Conservation (phyloP, 129 eudicot genomes). For the Centrapalus pauciflorus region DNA sequence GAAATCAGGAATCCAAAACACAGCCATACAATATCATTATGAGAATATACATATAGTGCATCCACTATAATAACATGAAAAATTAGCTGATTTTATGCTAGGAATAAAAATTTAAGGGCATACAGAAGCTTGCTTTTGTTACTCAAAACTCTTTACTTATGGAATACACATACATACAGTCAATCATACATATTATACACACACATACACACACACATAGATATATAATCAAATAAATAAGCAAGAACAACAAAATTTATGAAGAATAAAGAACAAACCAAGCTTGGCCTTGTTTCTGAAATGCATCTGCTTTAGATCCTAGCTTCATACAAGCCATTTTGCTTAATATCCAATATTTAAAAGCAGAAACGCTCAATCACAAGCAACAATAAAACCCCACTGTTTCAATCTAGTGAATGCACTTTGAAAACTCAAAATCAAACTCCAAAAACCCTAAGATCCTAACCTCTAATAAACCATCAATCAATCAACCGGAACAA, state of each 20-base stretch:
- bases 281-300: constrained; percentile 89
- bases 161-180: not conserved
- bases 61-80: no score
- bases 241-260: not conserved
- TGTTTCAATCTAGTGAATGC: constrained; percentile 13
- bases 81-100: no score
- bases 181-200: not conserved
- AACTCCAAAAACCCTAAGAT: constrained; percentile 36
- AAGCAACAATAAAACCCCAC: constrained; percentile 7
- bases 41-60: no score
- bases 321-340: constrained; percentile 93
- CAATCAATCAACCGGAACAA: constrained; percentile 15
- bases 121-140: no score
- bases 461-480: constrained; percentile 15
- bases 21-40: no score
- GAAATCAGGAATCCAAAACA: no score
- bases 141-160: no score
- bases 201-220: constrained; percentile 3
- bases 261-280: constrained; percentile 50
- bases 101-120: no score
- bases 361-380: constrained; percentile 7
- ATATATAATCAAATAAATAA: not conserved
- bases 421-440: constrained; percentile 21
- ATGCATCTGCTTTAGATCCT: constrained; percentile 92
- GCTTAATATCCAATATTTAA: no score